Evolutionary conservation across 2,329 filamentous ascomycete species (phyloP), one percentile per base, ranked within the genome.

Genomic region (Podosphaera xanthii): DNA sequence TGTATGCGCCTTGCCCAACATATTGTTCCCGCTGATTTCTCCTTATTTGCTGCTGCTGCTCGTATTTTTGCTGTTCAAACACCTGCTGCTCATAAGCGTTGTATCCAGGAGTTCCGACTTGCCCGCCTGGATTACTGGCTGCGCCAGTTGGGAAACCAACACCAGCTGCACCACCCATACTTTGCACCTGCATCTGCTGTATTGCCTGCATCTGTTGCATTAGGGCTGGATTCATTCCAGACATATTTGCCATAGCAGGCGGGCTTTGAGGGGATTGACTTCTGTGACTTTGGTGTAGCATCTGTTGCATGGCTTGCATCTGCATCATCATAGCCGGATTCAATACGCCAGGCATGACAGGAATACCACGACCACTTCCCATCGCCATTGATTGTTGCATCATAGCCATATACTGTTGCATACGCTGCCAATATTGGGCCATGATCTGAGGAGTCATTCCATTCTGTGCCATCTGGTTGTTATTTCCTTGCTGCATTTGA

Each of bases 391-490:
- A 85, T 67, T 91, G 87, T 72, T 94, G 89, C 87, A 95, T 92
- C 79, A 95, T 83, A 60, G 84, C 77, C 71, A 96, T 94, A 72
- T 94, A 95, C 70, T 95, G 87, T 72, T 98, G 92, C 91, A 98
- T 97, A 55, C 90, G 82, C 71, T 95, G 88, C 82, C 92, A 94
- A 73, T 97, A 96, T 70, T 96, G 90, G 2, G 92, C 92, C 89
- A 97, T 96, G 76, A 94, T 84, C 68, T 95, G 89, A 0, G 91
- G 91, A 30, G 87, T 94, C 86, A 97, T 94, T 62, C 85, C 84
- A 58, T 76, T 70, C 70, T 68, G 73, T 71, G 60, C 69, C 71
- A 63, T 70, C 60, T 71, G 68, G 38, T 66, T 67, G 56, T 64
- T 65, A 57, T 63, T 64, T 44, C 62, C 64, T 60, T 67, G 64